Conservation (phyloP, 2,329 filamentous ascomycete species). For the Stagonosporopsis cucurbitacearum region DNA sequence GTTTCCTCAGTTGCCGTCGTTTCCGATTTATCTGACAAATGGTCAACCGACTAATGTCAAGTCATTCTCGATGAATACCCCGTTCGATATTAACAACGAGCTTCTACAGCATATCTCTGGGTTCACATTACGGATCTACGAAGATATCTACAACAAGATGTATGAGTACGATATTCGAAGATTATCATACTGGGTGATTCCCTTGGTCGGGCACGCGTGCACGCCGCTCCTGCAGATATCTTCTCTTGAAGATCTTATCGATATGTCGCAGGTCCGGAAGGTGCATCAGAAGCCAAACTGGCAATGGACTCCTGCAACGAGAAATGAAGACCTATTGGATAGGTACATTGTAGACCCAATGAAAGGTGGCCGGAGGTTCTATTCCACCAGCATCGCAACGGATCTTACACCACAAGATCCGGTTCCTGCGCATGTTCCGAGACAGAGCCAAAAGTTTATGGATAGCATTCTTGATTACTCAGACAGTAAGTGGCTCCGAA, state of each 20-base stretch:
- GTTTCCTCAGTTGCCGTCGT: constrained; percentile 69
- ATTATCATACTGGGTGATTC: constrained; percentile 85
- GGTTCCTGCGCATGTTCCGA: constrained; percentile 64
- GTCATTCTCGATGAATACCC: constrained; percentile 53
- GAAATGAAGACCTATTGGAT: constrained; percentile 51
- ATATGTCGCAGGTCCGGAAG: constrained; percentile 65
- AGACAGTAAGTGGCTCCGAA: constrained; percentile 73
- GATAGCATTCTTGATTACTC: constrained; percentile 81
- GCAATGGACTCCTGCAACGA: constrained; percentile 54
- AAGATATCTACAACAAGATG: constrained; percentile 87
- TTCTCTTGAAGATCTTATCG: constrained; percentile 54
- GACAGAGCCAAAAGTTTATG: constrained; percentile 40
- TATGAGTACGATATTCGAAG: constrained; percentile 69
- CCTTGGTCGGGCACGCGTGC: constrained; percentile 48
- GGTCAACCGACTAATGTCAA: constrained; percentile 65
- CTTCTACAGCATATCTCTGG: constrained; percentile 64
- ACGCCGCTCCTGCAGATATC: not conserved
- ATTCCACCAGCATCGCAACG: constrained; percentile 53
- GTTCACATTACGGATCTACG: constrained; percentile 79
- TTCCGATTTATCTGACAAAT: constrained; percentile 75
- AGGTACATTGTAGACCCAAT: constrained; percentile 64
- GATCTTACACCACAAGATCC: constrained; percentile 69
- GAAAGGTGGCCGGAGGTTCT: constrained; percentile 66
- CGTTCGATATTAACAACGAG: constrained; percentile 54
- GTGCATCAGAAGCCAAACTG: constrained; percentile 51